Evolutionary conservation across 345 rosid species (phyloP).

Genomic region (Kandelia obovata): DNA sequence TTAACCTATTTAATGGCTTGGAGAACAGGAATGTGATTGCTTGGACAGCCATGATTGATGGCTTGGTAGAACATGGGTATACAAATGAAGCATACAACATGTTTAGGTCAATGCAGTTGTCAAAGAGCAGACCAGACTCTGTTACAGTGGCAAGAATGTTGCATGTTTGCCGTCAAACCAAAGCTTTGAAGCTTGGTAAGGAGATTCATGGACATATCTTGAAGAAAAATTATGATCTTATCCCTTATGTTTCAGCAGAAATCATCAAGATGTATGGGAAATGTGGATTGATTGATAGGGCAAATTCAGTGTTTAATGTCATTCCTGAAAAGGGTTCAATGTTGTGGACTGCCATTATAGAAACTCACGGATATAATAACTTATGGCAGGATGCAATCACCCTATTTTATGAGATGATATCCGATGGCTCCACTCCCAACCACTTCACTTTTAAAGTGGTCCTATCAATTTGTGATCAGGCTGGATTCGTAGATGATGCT

Average conservation of each 20-base stretch:
- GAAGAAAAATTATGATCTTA: slow-evolving; percentile 51
- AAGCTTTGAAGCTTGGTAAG: slow-evolving; percentile 59
- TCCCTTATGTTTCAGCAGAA: slow-evolving; percentile 65
- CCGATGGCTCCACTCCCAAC: slow-evolving; percentile 55
- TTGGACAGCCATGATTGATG: slow-evolving; percentile 44
- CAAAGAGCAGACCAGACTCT: slow-evolving; percentile 69
- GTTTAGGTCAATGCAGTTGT: slow-evolving; percentile 62
- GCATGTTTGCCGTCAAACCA: slow-evolving; percentile 47
- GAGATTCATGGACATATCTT: slow-evolving; percentile 71
- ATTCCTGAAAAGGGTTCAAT: slow-evolving; percentile 63
- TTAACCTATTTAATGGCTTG: slow-evolving; percentile 47
- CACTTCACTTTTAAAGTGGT: slow-evolving; percentile 60
- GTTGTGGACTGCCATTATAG: slow-evolving; percentile 82
- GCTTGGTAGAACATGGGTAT: slow-evolving; percentile 40
- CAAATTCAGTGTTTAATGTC: slow-evolving; percentile 48
- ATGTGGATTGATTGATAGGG: slow-evolving; percentile 46
- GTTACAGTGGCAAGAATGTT: slow-evolving; percentile 65
- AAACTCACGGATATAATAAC: slow-evolving; percentile 50
- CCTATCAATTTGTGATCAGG: slow-evolving; percentile 60
- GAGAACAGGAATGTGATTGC: slow-evolving; percentile 24
- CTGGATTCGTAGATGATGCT: slow-evolving; percentile 71
- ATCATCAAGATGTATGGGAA: slow-evolving; percentile 68
- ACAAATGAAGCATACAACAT: slow-evolving; percentile 37
- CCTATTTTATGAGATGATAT: slow-evolving; percentile 56
- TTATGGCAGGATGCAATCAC: slow-evolving; percentile 45